phyloP scores from a whole-genome alignment of 108 stramenopile genomes.

The Poteriospumella lacustris region DNA sequence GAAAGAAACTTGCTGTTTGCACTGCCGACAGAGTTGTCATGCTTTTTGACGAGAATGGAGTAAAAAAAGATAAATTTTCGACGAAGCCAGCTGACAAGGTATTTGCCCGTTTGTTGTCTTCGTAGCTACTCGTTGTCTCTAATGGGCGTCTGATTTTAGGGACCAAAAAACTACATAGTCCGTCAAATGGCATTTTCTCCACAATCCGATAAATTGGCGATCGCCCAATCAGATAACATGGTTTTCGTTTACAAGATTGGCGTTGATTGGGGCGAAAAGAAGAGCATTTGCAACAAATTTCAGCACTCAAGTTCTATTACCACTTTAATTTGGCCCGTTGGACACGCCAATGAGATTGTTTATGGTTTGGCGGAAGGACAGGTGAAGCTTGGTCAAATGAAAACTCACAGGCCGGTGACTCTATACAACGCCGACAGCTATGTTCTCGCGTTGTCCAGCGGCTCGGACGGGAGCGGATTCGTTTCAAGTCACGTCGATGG shows the following conservation, averaged over 20 bases:
- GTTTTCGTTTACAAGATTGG: conserved; percentile 67
- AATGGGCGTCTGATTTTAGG: conserved; percentile 26
- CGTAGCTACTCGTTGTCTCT: background rate
- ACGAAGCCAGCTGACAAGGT: conserved; percentile 65
- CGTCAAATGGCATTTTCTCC: conserved; percentile 55
- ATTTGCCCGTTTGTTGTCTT: background rate
- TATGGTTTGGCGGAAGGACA: conserved; percentile 62
- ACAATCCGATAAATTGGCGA: conserved; percentile 55
- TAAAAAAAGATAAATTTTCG: conserved; percentile 58
- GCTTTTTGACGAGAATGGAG: conserved; percentile 62
- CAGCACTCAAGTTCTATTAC: conserved; percentile 47
- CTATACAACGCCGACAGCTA: conserved; percentile 49
- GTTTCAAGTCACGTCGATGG: conserved; percentile 59
- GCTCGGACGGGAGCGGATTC: conserved; percentile 51
- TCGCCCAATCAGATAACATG: conserved; percentile 65
- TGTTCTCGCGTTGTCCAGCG: conserved; percentile 43
- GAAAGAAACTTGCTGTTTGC: conserved; percentile 55
- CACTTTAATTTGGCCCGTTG: conserved; percentile 53
- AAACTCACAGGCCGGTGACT: conserved; percentile 53
- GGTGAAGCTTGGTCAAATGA: conserved; percentile 57
- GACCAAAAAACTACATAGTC: conserved; percentile 57
- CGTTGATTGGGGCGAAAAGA: conserved; percentile 54
- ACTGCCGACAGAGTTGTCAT: conserved; percentile 59
- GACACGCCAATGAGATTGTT: conserved; percentile 48
- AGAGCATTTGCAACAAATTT: conserved; percentile 65